These are phyloP conservation scores for Paramecium octaurelia DNA, from an alignment of 73 alveolate genomes.

Conservation along the genomic window DNA sequence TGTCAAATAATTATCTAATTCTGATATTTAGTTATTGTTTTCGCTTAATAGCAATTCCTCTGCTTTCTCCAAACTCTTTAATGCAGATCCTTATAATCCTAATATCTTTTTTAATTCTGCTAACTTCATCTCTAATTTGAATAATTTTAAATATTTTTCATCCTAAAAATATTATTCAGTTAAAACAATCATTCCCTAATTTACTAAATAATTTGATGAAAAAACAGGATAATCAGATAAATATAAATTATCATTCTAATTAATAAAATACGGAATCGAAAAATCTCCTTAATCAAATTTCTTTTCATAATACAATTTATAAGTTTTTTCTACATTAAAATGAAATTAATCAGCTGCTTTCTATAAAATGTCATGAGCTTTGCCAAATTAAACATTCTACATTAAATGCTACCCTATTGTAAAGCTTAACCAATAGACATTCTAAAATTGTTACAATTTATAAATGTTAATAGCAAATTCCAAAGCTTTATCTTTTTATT, in stretches of 20 bases:
- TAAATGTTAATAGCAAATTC: conserved; percentile 44
- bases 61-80: conserved; percentile 26
- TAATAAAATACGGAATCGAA: conserved; percentile 30
- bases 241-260: conserved; percentile 5
- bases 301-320: conserved; percentile 39
- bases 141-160: not conserved
- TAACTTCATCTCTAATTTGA: conserved; percentile 31
- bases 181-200: not conserved
- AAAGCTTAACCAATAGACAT: conserved; percentile 28
- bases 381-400: not conserved
- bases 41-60: not conserved
- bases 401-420: conserved; percentile 25
- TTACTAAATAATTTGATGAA: not conserved
- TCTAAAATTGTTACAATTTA: not conserved
- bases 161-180: conserved; percentile 27
- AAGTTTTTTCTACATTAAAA: not conserved
- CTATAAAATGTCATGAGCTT: conserved; percentile 33
- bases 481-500: conserved; percentile 18
- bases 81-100: conserved; percentile 41
- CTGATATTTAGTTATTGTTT: not conserved
- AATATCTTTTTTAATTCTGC: conserved; percentile 27
- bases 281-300: not conserved
- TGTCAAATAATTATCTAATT: not conserved
- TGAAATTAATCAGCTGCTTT: conserved; percentile 41
- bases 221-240: conserved; percentile 20